These are phyloP conservation scores for Hippophae gyantsensis DNA, from an alignment of 306 rosid genomes.

Conservation along the genomic window DNA sequence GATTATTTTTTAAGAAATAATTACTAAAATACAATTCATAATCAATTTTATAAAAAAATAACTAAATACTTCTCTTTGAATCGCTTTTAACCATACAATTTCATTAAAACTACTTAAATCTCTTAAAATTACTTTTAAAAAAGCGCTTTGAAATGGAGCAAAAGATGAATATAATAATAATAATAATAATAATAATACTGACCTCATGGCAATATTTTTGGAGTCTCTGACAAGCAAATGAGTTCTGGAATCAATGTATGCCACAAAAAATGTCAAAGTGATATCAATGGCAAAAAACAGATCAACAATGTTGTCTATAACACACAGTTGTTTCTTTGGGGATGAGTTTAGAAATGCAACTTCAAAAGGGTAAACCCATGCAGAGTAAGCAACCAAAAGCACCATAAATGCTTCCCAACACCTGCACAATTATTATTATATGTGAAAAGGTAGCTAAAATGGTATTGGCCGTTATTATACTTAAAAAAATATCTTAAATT, in stretches of 20 bases:
- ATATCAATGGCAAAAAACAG: conserved; percentile 65
- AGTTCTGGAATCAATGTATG: conserved; percentile 52
- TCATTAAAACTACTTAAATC: no score
- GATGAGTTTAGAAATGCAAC: conserved; percentile 48
- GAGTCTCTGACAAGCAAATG: conserved; percentile 63
- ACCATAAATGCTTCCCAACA: conserved; percentile 79
- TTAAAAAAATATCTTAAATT: no score
- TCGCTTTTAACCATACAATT: no score
- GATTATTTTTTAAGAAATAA: no score
- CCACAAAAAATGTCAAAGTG: conserved; percentile 65
- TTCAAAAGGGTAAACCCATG: conserved; percentile 80
- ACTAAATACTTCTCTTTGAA: no score
- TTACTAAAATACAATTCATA: no score
- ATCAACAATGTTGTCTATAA: conserved; percentile 55
- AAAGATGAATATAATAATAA: background rate
- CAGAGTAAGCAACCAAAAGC: conserved; percentile 64
- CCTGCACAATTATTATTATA: conserved; percentile 25
- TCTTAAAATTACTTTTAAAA: no score
- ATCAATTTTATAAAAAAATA: no score
- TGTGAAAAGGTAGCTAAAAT: background rate
- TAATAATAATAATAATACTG: background rate
- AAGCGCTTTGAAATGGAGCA: background rate
- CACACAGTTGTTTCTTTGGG: conserved; percentile 22
- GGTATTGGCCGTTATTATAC: no score
- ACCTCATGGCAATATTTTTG: conserved; percentile 60